A percentile compares a stretch with the other conserved stretches of the same genome.
These are phyloP conservation scores for Ceratobasidium sp. DNA, from an alignment of 1,284 basidiomycete genomes.

Conservation along the genomic window DNA sequence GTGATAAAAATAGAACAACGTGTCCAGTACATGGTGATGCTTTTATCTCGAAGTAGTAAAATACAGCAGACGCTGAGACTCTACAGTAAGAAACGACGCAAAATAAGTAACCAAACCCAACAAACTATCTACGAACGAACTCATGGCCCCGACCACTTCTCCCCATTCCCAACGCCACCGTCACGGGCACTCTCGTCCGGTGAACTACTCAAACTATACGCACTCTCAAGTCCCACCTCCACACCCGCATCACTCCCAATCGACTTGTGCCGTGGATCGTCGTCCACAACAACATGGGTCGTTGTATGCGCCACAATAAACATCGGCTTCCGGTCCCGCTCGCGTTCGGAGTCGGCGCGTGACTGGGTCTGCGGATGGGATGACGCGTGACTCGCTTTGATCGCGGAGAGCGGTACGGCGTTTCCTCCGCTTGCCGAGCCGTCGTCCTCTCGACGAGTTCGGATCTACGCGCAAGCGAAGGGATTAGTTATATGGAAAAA, in stretches of 20 bases:
- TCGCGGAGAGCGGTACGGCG: slow-evolving; percentile 22
- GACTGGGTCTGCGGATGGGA: slow-evolving; percentile 23
- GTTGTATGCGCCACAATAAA: slow-evolving; percentile 37
- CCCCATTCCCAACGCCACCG: not conserved
- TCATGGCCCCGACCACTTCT: too few species aligned
- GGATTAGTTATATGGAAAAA: not conserved
- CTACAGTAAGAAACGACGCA: too few species aligned
- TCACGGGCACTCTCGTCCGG: not conserved
- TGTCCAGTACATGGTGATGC: too few species aligned
- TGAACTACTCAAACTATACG: slow-evolving; percentile 26
- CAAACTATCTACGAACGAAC: too few species aligned
- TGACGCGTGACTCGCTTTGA: slow-evolving; percentile 24
- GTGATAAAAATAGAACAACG: too few species aligned
- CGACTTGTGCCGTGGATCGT: slow-evolving; percentile 20
- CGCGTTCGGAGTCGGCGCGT: slow-evolving; percentile 6
- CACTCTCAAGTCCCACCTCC: slow-evolving; percentile 7
- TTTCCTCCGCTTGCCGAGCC: slow-evolving; percentile 22
- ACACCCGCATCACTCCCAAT: slow-evolving; percentile 9
- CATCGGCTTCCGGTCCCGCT: slow-evolving; percentile 22
- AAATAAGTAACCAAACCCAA: too few species aligned
- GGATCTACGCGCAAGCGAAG: slow-evolving; percentile 13
- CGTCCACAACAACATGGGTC: slow-evolving; percentile 34
- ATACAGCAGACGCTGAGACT: too few species aligned
- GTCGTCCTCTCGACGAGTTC: slow-evolving; percentile 28
- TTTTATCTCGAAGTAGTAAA: too few species aligned